Evolutionary conservation across 345 rosid species (phyloP), one percentile per base, ranked within the genome.

Genomic region (Salix exigua): DNA sequence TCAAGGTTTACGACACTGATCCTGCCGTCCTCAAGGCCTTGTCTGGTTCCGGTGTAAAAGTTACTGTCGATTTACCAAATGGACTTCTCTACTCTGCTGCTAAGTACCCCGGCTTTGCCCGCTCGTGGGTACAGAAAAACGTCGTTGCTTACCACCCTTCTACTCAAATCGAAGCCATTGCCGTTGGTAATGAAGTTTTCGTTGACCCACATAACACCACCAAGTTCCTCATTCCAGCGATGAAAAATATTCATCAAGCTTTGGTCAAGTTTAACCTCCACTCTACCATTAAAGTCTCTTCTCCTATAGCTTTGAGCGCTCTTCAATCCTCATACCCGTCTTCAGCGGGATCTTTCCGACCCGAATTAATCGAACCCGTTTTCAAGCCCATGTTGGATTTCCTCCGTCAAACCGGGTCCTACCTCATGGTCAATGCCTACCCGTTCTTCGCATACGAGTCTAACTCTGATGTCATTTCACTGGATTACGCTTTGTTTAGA

Each of bases 391-490:
- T 96, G 94, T 23, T 96, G 8, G 89, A 87, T 12, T 93, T 96
- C 87, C 90, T 96, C 62, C 95, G 97, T 0, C 87, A 91, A 81
- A 96, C 99, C 19, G 97, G 97, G 44, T 96, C 99, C 0, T 87
- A 70, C 21, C 97, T 96, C 37, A 96, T 96, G 99, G 88, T 93
- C 2, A 96, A 96, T 37, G 97, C 91, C 1, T 96, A 96, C 60
- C 99, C 99, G 0, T 96, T 91, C 84, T 96, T 96, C 80, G 99
- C 98, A 4, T 96, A 87, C 81, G 99, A 93, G 86, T 85, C 91
- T 1, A 96, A 96, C 88, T 82, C 95, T 5, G 95, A 96, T 75
- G 99, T 96, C 75, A 96, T 96, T 62, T 88, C 99, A 2, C 75
- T 93, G 9, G 97, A 92, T 35, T 96, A 96, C 80, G 97, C 99